Base-by-base conservation (phyloP, 352 stramenopile species). In the Globisporangium spiculum region DNA sequence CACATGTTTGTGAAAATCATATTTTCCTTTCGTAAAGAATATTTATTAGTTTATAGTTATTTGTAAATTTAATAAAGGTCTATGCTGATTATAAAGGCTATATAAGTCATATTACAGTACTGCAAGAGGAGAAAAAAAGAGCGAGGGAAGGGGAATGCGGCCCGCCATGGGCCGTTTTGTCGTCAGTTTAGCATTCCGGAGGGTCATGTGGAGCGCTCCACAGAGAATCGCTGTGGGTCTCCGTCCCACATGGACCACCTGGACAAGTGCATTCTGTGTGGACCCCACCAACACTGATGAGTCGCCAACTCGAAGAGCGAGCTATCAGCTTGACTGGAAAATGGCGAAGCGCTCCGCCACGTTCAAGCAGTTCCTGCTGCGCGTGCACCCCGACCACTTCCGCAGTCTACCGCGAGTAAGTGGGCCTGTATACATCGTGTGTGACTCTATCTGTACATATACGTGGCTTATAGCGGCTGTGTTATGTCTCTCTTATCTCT, bases 361-460 rank as follows among this genome's bases (percentile, higher is more conserved):
- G 58, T 77, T 89, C 67, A 89, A 89, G 73, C 80, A 91, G 76
- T 91, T 89, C 74, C 68, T 91, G 48, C 79, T 91, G 66, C 83
- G 83, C 34, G 80, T 91, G 52, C 83, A 91, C 60, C 83, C 83
- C 2, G 83, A 91, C 70, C 83, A 84, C 73, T 91, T 89, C 76
- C 83, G 63, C 66, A 75, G 72, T n/a, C 65, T 82, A 44, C 81
- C 81, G 1, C 68, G 77, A 56, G 80, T 85, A 32, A 0, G 65
- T 56, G 27, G 10, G 16, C 1, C 32, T 16, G 1, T 20, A 16
- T 44, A 0, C 18, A 2, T 14, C 12, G n/a, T 26, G 16, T 26
- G 32, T 24, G 14, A 4, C 53, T 59, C 14, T 59, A 41, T 26
- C 18, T 14, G 26, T 18, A 44, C 27, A 26, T 22, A n/a, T 16